Conservation (phyloP, 2,329 filamentous ascomycete genomes). For the Fusarium tjaetaba region DNA sequence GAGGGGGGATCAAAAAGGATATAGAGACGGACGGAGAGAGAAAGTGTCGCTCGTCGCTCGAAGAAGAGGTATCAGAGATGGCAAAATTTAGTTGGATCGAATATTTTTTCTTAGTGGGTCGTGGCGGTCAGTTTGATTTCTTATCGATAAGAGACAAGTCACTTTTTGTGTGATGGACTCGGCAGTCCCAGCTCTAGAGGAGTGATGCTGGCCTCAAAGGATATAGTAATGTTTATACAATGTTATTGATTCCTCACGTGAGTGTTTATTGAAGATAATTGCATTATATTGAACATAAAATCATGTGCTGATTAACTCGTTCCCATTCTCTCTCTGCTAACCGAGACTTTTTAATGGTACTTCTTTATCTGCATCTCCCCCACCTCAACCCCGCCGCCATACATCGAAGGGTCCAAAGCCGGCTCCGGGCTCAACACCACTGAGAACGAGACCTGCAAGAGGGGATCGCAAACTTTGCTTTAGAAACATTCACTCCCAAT, state of each 20-base stretch:
- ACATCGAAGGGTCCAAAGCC: slow-evolving; percentile 26
- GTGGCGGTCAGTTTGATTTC: slow-evolving; percentile 28
- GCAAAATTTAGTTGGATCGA: slow-evolving; percentile 43
- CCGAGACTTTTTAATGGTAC: not conserved
- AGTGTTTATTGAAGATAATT: not conserved
- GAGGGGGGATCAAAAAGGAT: slow-evolving; percentile 6
- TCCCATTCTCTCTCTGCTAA: not conserved
- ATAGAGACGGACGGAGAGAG: slow-evolving; percentile 21
- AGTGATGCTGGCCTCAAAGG: too few relatives aligned
- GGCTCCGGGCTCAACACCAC: slow-evolving; percentile 32
- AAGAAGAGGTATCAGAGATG: slow-evolving; percentile 33
- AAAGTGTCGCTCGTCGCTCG: slow-evolving; percentile 31
- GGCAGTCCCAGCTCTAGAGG: not conserved
- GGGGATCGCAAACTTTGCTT: slow-evolving; percentile 37
- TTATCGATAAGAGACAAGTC: slow-evolving; percentile 33
- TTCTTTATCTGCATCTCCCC: slow-evolving; percentile 24
- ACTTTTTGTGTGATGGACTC: slow-evolving; percentile 26
- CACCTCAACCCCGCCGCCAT: slow-evolving; percentile 37
- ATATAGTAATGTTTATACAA: not conserved
- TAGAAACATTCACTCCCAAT: not conserved
- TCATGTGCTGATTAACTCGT: not conserved
- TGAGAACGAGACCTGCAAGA: slow-evolving; percentile 5
- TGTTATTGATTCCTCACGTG: too few relatives aligned
- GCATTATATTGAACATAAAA: not conserved
- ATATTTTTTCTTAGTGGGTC: slow-evolving; percentile 49